Evolutionary conservation across 768 basidiomycete genomes (phyloP), one percentile per base, ranked within the genome.

Genomic region (Hericium erinaceus): DNA sequence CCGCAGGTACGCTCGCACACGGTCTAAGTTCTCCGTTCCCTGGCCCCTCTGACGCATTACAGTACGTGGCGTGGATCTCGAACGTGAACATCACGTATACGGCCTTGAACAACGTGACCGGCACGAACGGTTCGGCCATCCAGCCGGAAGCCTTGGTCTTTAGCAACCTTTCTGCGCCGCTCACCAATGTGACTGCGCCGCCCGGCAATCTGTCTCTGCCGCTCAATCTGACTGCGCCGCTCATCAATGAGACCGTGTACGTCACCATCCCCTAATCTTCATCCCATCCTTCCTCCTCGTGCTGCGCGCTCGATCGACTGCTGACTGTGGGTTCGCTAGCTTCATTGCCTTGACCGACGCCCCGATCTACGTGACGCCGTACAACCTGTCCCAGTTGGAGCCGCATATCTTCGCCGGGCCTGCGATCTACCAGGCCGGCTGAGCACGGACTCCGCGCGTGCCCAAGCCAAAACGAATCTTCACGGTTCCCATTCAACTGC

Each of bases 31-130:
- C 8, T 8, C 33, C 33, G 33, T 1, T 33, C 33, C 33, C 9
- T 33, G 33, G 33, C 33, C 33, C 33, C 8, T 8, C 33, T 33
- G 33, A 33, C 13, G 52, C 39, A 57, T 49, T 3, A 54, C 59
- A 78, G 75, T 83, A 71, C 58, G 78, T 75, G 7, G 79, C 79
- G 2, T 85, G 82, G 78, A 77, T 84, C 55, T 77, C 74, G 20
- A 82, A 85, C 66, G 68, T 84, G 54, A 85, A 84, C 72, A 75
- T 74, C 11, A 84, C 83, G 5, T 84, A 77, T 70, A 78, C 79
- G 4, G 74, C 77, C 0, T 70, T 85, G 37, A 65, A 65, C 37
- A 71, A 77, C 54, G 62, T 75, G 55, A 55, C 8, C 24, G 41
- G 38, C 61, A 69, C 71, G n/a, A 44, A 41, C 12, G 82, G 73